Base-by-base conservation (phyloP, 2,329 filamentous ascomycete species). In the Setomelanomma holmii region DNA sequence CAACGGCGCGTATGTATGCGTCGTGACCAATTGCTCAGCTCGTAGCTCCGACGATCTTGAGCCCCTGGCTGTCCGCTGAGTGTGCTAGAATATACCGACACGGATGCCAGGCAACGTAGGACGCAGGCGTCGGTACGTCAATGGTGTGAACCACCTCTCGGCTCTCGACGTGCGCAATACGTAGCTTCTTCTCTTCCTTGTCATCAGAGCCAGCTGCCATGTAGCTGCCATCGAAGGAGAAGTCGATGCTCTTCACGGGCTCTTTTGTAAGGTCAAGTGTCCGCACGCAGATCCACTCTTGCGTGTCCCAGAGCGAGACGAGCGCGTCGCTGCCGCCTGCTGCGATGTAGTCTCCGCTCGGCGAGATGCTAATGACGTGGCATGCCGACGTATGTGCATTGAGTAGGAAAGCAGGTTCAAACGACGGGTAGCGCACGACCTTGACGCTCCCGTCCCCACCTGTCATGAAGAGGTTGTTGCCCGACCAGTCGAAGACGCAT, bases 221-320 rank as follows among this genome's bases (percentile, higher is more conserved):
- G 67, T 87, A 93, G 65, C 84, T 87, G 1, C 90, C 89, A 64
- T 93, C 89, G 73, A 89, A 93, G 14, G 85, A 89, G 69, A 93
- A 93, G 67, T 88, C 87, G 50, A 93, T 80, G 68, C 84, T 89
- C 66, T 85, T 83, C 22, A 93, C 86, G 3, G 89, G 85, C 1
- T 88, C 88, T 8, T 83, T 81, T 78, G 90, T 88, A 62, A 84
- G 82, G 30, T 86, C 86, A 36, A 92, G 79, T 1, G 89, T 91
- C 54, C 87, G 83, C 65, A 87, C 83, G 67, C 89, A 92, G 49
- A 90, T 85, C 88, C 89, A 92, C 60, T 90, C 86, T 35, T 82
- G 81, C 3, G 89, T 92, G 65, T 93, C 89, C 87, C 89, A 93
- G 3, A 93, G 78, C 4, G 87, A 82, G 60, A 93, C 88, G 44